These are phyloP conservation scores for Zymoseptoria brevis DNA, from an alignment of 2,329 filamentous ascomycete species.

Conservation along the genomic window DNA sequence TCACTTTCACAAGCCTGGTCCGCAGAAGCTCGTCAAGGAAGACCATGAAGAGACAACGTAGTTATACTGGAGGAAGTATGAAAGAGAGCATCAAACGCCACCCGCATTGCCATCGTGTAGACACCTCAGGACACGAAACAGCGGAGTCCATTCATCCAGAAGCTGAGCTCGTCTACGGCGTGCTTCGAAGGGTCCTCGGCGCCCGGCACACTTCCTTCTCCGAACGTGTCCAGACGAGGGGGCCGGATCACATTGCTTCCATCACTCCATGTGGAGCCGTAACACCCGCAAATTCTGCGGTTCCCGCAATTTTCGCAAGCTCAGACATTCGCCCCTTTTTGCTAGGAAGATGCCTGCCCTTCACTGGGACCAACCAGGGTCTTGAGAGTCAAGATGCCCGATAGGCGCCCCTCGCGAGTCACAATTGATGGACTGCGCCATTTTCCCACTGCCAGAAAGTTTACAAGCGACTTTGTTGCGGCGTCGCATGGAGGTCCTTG, in stretches of 20 bases:
- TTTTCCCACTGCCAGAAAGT: not conserved
- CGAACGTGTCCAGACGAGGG: not conserved
- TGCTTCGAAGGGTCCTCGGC: not conserved
- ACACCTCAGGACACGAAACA: not conserved
- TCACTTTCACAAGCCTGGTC: constrained; percentile 58
- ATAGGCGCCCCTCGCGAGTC: not conserved
- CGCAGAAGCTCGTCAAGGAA: not conserved
- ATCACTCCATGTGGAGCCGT: not conserved
- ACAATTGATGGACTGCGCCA: not conserved
- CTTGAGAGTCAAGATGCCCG: not conserved
- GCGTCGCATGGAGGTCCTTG: not conserved
- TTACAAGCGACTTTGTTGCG: not conserved
- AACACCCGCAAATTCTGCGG: too few relatives aligned
- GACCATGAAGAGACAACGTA: not conserved
- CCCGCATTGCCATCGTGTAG: not conserved
- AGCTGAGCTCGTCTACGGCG: not conserved
- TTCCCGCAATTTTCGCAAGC: not conserved
- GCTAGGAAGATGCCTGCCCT: not conserved
- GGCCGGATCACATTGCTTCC: not conserved
- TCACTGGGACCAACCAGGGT: not conserved
- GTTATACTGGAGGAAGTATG: not conserved
- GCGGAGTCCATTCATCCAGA: not conserved
- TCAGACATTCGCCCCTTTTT: not conserved
- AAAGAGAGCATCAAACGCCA: not conserved
- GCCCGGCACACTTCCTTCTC: not conserved